Evolutionary conservation across 129 eudicot genomes (phyloP), one percentile per base, ranked within the genome.

Genomic region (Gnaphalium uliginosum): DNA sequence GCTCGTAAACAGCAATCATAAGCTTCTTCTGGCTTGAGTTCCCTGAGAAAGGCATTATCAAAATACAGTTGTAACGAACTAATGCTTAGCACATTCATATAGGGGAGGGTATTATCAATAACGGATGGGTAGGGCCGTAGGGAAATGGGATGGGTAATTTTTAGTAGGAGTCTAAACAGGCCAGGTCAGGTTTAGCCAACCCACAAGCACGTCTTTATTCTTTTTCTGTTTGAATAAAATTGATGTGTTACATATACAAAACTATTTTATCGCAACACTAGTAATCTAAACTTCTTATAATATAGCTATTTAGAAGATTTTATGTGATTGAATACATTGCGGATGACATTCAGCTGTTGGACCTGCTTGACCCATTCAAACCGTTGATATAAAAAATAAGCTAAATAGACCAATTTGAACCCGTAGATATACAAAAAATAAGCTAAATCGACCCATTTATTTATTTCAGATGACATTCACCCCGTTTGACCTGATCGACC

Each of bases 1-100:
- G 98, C 96, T 58, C 93, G 86, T 81, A 94, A 83, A 83, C 98
- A 94, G 75, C 98, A 91, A 79, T 94, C 98, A 83, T 82, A 94
- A 63, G 98, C 98, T 83, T 94, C 98, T 62, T 94, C 89, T 64
- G 87, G 83, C 67, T 82, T 81, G 60, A 86, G 65, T 37, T 82
- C 89, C 85, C 98, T 93, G 88, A 63, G 53, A 74, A 65, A 74
- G 8, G 27, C 21, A 35, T 65, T 67, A 78, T 61, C 54, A 39
- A 41, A 10, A 81, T 77, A 83, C n/a, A 77, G 29, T 21, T 43
- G 69, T 58, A 77, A 54, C 41, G 43, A 24, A 56, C 57, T 13
- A 24, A 60, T 32, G 67, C 50, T 3, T 32, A 11, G 27, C 14
- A 39, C 46, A 39, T 10, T 10, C 13, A 39, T 39, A 39, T 10